These are phyloP conservation scores for Taphrina populina DNA, from an alignment of 1,139 yeast genomes.

Conservation along the genomic window DNA sequence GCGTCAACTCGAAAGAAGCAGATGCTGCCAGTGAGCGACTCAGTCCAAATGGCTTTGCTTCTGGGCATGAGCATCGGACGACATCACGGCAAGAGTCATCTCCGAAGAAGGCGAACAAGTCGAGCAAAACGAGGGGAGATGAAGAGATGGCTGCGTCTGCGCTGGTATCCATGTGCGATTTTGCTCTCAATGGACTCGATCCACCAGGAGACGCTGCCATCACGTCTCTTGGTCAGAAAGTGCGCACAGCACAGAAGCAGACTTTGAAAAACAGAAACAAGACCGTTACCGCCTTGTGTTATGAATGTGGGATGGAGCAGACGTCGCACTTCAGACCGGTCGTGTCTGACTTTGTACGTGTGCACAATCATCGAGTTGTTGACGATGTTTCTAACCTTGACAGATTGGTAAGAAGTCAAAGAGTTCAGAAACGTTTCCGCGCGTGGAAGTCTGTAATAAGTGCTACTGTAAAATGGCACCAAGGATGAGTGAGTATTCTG, in stretches of 20 bases:
- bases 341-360: constrained; percentile 26
- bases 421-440: constrained; percentile 9
- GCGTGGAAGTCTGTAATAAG: constrained; percentile 28
- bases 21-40: too few species aligned
- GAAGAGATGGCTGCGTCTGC: constrained; percentile 27
- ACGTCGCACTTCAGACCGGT: constrained; percentile 31
- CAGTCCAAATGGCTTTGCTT: too few species aligned
- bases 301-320: constrained; percentile 24
- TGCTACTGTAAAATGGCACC: constrained; percentile 34
- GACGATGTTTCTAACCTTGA: too few species aligned
- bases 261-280: constrained; percentile 18
- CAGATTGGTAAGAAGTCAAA: constrained; percentile 32
- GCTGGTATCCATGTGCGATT: constrained; percentile 16
- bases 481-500: constrained; percentile 15
- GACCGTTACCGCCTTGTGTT: constrained; percentile 19
- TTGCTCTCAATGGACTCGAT: not conserved
- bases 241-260: not conserved
- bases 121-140: constrained; percentile 9
- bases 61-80: too few species aligned
- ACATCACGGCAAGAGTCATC: too few species aligned
- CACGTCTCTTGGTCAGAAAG: too few species aligned
- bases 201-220: not conserved
- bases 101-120: not conserved
- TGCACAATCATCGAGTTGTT: not conserved
- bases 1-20: too few species aligned